These are phyloP conservation scores for Melanomma pulvis-pyrius DNA, from an alignment of 495 filamentous ascomycete genomes.

Conservation along the genomic window DNA sequence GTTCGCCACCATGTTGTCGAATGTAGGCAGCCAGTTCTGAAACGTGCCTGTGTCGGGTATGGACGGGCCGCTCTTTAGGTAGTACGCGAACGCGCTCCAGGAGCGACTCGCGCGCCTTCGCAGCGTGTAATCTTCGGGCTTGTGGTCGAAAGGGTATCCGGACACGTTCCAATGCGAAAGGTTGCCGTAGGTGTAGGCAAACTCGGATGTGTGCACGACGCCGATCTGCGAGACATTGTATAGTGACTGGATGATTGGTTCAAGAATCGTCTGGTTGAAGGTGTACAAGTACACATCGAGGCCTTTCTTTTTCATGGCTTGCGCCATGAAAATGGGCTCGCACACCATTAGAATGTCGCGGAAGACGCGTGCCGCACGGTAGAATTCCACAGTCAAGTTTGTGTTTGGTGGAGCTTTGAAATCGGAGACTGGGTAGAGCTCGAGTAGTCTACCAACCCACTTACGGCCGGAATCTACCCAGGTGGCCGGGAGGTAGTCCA, in stretches of 20 bases:
- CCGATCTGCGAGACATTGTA: conserved; percentile 11
- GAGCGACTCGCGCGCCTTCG: not conserved
- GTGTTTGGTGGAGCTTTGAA: conserved; percentile 10
- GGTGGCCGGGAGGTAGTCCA: not conserved
- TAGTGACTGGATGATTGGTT: conserved; percentile 2
- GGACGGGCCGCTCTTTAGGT: not conserved
- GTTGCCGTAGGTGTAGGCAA: conserved; percentile 26
- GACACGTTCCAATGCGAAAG: conserved; percentile 12
- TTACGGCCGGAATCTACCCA: too few relatives aligned
- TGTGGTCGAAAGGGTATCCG: conserved; percentile 9
- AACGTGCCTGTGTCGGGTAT: not conserved
- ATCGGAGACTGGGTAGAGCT: conserved; percentile 17
- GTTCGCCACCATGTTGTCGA: not conserved
- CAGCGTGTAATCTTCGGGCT: conserved; percentile 1
- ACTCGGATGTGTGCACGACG: conserved; percentile 23
- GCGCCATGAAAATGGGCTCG: conserved; percentile 17
- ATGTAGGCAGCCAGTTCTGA: conserved; percentile 4
- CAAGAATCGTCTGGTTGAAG: conserved; percentile 28
- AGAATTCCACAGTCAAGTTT: conserved; percentile 24
- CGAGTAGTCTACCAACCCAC: too few relatives aligned
- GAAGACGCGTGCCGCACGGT: conserved; percentile 18
- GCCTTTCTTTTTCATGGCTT: conserved; percentile 17
- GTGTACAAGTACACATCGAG: conserved; percentile 13
- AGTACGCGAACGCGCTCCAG: conserved; percentile 18
- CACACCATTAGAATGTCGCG: conserved; percentile 20